phyloP scores from a whole-genome alignment of 176 grass and related monocot genomes.

The Leersia perrieri region DNA sequence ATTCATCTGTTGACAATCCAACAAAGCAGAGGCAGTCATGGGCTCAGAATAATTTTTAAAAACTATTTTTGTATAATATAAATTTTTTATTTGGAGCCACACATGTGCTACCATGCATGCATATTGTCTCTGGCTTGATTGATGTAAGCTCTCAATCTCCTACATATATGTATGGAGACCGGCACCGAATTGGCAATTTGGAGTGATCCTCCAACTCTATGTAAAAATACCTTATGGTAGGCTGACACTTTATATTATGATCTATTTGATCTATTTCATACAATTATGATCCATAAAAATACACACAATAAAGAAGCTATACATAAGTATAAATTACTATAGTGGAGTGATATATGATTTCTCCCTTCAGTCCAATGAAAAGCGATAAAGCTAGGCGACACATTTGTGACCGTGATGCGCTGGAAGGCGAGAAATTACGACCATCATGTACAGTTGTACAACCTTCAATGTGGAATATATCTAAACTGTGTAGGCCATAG shows the following conservation, averaged over 20 bases:
- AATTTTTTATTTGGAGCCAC: background rate
- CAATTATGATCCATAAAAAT: too few species aligned
- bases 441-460: too few species aligned
- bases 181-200: background rate
- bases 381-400: too few species aligned
- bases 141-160: background rate
- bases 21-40: too few species aligned
- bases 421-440: too few species aligned
- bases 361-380: too few species aligned
- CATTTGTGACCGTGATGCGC: too few species aligned
- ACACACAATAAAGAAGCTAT: too few species aligned
- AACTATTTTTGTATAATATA: background rate
- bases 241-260: background rate
- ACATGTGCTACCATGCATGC: background rate
- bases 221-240: background rate
- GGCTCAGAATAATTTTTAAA: background rate
- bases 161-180: background rate
- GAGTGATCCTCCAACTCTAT: background rate
- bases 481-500: background rate
- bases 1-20: too few species aligned
- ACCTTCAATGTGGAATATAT: background rate
- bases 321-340: too few species aligned
- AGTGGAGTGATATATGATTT: too few species aligned
- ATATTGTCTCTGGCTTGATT: background rate
- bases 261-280: too few species aligned